Evolutionary conservation across 2,329 filamentous ascomycete genomes (phyloP), one percentile per base, ranked within the genome.

Genomic region (Chrysoporthe cubensis): DNA sequence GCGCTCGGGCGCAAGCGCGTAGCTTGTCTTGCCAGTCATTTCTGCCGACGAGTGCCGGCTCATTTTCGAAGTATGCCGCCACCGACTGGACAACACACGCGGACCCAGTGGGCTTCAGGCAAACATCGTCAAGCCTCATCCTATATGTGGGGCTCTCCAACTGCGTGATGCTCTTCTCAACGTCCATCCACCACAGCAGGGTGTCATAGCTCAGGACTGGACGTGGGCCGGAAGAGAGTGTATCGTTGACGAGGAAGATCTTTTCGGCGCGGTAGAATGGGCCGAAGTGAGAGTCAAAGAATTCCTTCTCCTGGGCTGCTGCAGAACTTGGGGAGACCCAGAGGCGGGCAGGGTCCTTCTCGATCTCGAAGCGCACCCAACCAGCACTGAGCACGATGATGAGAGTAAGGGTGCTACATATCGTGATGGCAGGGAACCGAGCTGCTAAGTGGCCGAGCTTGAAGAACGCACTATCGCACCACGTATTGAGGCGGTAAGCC

Each of bases 311-410:
- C 76, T 93, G 87, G 0, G 96, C 96, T 26, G 96, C 95, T 61
- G 90, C 88, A 4, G 96, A 98, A 9, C 91, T 91, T 8, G 96
- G 96, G 74, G 95, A 94, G n/a, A 99, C 96, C 96, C 96, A 99
- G 9, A 99, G 83, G 60, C 92, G 89, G 13, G 96, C 96, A 6
- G 96, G 96, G 70, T 98, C 91, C 32, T 85, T 92, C 78, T 98
- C 96, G 46, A 99, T 85, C n/a, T 92, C 86, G 75, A 99, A 99
- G 57, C 88, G 88, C 68, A 96, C 81, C 93, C 93, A 97, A 1
- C 96, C 96, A 46, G 95, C 80, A 75, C 94, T 97, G 70, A 99
- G 83, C 4, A 97, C 77, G 1, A 84, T 86, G 13, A 97, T 91
- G 2, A 96, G 75, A 1, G 96, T 65, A n/a, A 97, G 77, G 71